Evolutionary conservation across 2,329 filamentous ascomycete species (phyloP), one percentile per base, ranked within the genome.

Genomic region (Epichloe baconii): DNA sequence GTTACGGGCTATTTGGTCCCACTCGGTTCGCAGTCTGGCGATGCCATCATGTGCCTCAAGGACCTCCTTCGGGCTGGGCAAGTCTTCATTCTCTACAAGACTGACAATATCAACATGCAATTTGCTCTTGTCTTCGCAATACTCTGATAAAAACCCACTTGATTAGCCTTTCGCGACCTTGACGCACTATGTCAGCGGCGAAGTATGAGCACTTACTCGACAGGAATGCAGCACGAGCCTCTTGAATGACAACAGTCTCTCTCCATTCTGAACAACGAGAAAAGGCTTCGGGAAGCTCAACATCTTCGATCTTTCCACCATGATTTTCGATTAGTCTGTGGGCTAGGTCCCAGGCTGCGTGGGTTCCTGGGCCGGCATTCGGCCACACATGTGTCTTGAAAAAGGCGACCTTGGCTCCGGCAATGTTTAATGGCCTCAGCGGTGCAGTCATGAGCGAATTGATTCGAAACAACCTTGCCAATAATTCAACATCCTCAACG

Each of bases 291-390:
- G 76, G 76, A 1, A 84, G 64, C 0, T 70, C 65, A 2, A 84
- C 64, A 44, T 83, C 79, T 10, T 79, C 72, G 0, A 85, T 71
- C 5, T 66, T 60, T 0, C 78, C 81, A 0, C 79, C 80, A 6
- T 76, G 66, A 0, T 57, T 56, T 14, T 56, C 57, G 2, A 79
- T 58, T 0, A 78, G 55, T 2, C 59, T 55, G 0, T 62, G 63
- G 0, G 71, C 75, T 2, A 63, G 66, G 1, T 63, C 59, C 58
- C 76, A 64, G 0, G 76, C 75, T 0, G 60, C 61, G 1, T 58
- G 54, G 0, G 73, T 76, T 0, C 72, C 75, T 0, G 66, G 60
- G 0, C 71, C 72, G 0, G 71, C 75, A 3, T 71, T 55, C 0
- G 66, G 57, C 64, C 81, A 85, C 2, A 76, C 69, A 37, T 68